Evolutionary conservation across 2,329 filamentous ascomycete genomes (phyloP).

Genomic region (Fusarium sp.): DNA sequence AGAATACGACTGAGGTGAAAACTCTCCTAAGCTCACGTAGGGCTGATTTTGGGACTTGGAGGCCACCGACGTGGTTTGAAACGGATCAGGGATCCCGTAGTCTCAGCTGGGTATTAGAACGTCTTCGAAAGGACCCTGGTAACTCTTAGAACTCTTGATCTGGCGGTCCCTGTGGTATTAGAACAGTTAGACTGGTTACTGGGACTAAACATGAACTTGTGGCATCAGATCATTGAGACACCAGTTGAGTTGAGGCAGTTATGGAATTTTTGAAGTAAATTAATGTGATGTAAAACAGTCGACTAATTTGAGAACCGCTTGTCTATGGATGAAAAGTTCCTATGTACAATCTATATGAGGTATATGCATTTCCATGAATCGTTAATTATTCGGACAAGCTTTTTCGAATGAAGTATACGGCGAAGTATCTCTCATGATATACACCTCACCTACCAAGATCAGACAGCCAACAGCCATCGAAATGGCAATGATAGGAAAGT

Average conservation of each 20-base stretch:
- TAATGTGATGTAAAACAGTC: too few species aligned
- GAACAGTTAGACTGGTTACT: too few species aligned
- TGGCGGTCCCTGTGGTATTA: too few species aligned
- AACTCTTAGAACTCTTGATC: neutral
- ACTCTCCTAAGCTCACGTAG: neutral
- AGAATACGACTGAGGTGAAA: constrained; percentile 3
- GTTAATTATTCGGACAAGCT: neutral
- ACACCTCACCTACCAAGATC: constrained; percentile 74
- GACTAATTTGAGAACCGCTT: too few species aligned
- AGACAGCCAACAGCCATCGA: constrained; percentile 74
- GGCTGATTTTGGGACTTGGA: neutral
- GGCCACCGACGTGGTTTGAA: neutral
- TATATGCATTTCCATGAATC: neutral
- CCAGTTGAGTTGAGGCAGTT: too few species aligned
- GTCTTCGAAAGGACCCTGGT: neutral
- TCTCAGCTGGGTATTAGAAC: neutral
- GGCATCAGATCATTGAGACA: too few species aligned
- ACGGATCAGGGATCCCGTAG: neutral
- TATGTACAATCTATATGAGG: constrained; percentile 2
- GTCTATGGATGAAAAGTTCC: too few species aligned
- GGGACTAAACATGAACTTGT: too few species aligned
- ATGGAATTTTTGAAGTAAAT: too few species aligned
- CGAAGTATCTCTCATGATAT: constrained; percentile 57
- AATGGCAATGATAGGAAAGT: constrained; percentile 78
- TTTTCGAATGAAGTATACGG: constrained; percentile 24